Evolutionary conservation across 805 yeast species (phyloP).

Genomic region (Pachysolen tannophilus): DNA sequence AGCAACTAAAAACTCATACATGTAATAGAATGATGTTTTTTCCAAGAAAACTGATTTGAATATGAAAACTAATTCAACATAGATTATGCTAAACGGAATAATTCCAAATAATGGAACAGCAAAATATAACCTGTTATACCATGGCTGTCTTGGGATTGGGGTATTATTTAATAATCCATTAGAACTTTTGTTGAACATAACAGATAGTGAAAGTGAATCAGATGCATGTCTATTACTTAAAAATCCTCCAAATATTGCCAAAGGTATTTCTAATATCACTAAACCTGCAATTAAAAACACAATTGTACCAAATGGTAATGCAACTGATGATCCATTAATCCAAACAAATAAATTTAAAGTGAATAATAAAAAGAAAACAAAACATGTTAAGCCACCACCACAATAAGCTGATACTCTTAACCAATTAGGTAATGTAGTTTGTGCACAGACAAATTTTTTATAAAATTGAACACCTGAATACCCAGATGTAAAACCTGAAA

Average conservation of each 20-base stretch:
- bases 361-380: slow-evolving; percentile 40
- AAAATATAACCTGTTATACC: slow-evolving; percentile 22
- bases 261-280: slow-evolving; percentile 62
- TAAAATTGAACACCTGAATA: slow-evolving; percentile 59
- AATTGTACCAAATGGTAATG: slow-evolving; percentile 74
- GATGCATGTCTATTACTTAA: slow-evolving; percentile 18
- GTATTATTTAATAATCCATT: slow-evolving; percentile 8
- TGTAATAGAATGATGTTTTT: slow-evolving; percentile 68
- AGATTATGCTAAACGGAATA: slow-evolving; percentile 74
- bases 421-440: slow-evolving; percentile 26
- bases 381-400: slow-evolving; percentile 41
- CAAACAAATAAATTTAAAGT: slow-evolving; percentile 63
- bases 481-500: slow-evolving; percentile 72
- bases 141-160: slow-evolving; percentile 28
- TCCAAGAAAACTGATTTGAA: slow-evolving; percentile 76
- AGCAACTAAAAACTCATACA: slow-evolving; percentile 68
- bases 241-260: slow-evolving; percentile 67
- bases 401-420: slow-evolving; percentile 32
- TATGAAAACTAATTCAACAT: slow-evolving; percentile 66
- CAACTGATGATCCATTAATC: slow-evolving; percentile 67
- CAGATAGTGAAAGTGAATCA: slow-evolving; percentile 2
- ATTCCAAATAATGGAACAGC: slow-evolving; percentile 50
- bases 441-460: slow-evolving; percentile 41
- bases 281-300: slow-evolving; percentile 51
- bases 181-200: neutral